Percentiles rank a stretch among this genome's conserved stretches.
These are phyloP conservation scores for Neurospora crassa DNA, from an alignment of 2,329 filamentous ascomycete genomes.

Conservation along the genomic window DNA sequence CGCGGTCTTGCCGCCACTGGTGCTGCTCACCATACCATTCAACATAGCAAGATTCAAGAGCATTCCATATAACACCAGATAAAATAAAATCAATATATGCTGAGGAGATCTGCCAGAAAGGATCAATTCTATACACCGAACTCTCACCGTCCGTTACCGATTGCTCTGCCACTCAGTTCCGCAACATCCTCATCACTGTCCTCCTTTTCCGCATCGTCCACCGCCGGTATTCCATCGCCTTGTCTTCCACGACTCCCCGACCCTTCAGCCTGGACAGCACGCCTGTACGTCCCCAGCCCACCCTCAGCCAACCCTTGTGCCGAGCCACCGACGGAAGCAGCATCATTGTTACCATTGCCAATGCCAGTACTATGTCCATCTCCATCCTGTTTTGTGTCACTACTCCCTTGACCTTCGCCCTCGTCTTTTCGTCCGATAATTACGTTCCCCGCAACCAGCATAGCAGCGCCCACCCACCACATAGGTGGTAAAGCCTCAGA, in stretches of 20 bases:
- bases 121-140: background rate
- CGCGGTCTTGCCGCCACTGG: background rate
- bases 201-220: slow-evolving; percentile 10
- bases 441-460: slow-evolving; percentile 68
- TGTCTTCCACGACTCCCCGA: background rate
- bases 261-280: slow-evolving; percentile 19
- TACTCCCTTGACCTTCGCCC: slow-evolving; percentile 12
- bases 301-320: slow-evolving; percentile 11
- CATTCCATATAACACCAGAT: background rate
- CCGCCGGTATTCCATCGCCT: background rate
- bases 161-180: background rate
- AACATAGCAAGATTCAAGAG: background rate
- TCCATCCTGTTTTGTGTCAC: slow-evolving; percentile 1
- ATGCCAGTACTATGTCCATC: slow-evolving; percentile 1
- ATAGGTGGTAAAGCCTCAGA: slow-evolving; percentile 59
- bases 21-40: background rate
- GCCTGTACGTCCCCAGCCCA: slow-evolving; percentile 19
- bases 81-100: too few species aligned
- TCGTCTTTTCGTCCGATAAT: slow-evolving; percentile 66
- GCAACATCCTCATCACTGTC: slow-evolving; percentile 20
- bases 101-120: too few species aligned
- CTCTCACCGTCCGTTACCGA: background rate
- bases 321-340: background rate
- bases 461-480: slow-evolving; percentile 66
- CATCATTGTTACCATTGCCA: slow-evolving; percentile 1